These are phyloP conservation scores for Mycosphaerelloides madeirae DNA, from an alignment of 2,329 filamentous ascomycete genomes.

Conservation along the genomic window DNA sequence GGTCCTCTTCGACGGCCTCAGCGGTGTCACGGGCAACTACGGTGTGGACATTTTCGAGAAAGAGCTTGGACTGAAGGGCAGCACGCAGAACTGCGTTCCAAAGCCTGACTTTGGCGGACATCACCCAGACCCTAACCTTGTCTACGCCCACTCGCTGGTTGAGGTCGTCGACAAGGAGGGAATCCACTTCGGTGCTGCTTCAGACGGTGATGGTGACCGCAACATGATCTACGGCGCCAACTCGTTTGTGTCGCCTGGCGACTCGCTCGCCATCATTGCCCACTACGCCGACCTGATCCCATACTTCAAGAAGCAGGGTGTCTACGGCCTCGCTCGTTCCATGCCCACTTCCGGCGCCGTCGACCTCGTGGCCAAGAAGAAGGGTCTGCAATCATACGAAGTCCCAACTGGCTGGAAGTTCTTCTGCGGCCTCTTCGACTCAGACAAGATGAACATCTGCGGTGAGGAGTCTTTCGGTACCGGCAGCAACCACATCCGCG, in stretches of 20 bases:
- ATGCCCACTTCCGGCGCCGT: slow-evolving; percentile 97
- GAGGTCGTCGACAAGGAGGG: slow-evolving; percentile 85
- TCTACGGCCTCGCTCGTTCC: slow-evolving; percentile 89
- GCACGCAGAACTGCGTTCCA: slow-evolving; percentile 86
- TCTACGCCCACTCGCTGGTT: slow-evolving; percentile 91
- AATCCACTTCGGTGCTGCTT: slow-evolving; percentile 94
- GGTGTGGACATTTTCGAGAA: slow-evolving; percentile 91
- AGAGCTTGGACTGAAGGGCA: slow-evolving; percentile 78
- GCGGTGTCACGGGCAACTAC: slow-evolving; percentile 93
- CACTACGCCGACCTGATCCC: slow-evolving; percentile 95
- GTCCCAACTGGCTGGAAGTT: slow-evolving; percentile 99
- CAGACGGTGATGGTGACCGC: slow-evolving; percentile 93
- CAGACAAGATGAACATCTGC: slow-evolving; percentile 94
- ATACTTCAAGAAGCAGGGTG: slow-evolving; percentile 96
- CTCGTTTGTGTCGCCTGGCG: slow-evolving; percentile 91
- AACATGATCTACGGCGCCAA: slow-evolving; percentile 99
- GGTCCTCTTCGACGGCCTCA: slow-evolving; percentile 89
- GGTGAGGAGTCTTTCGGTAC: slow-evolving; percentile 98
- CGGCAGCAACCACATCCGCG: slow-evolving; percentile 95
- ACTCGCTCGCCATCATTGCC: slow-evolving; percentile 95
- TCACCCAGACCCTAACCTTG: slow-evolving; percentile 96
- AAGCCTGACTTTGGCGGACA: slow-evolving; percentile 94
- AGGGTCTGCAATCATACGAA: slow-evolving; percentile 87
- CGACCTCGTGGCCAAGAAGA: slow-evolving; percentile 91
- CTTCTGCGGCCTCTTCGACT: slow-evolving; percentile 94